Percentiles rank a stretch among this genome's conserved stretches.
Conservation (phyloP, 129 eudicot genomes). For the Arctium minus region DNA sequence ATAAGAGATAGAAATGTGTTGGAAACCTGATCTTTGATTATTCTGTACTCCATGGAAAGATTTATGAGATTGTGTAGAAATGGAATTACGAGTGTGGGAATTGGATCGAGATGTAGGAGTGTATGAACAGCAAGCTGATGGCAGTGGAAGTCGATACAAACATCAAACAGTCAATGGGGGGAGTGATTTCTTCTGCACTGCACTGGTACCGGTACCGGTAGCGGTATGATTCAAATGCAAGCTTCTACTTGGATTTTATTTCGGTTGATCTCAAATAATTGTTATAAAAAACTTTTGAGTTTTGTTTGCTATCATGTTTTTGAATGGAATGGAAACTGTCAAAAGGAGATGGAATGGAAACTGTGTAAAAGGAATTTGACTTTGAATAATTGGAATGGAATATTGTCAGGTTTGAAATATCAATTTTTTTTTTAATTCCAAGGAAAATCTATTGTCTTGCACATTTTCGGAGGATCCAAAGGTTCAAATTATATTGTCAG, state of each 20-base stretch:
- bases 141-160: neutral
- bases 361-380: too few species aligned
- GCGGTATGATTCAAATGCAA: neutral
- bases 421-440: too few species aligned
- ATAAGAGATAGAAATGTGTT: neutral
- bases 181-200: neutral
- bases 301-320: too few species aligned
- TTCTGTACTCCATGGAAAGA: slow-evolving; percentile 71
- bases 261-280: too few species aligned
- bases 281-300: too few species aligned
- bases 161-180: neutral
- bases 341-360: too few species aligned
- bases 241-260: neutral
- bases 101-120: neutral
- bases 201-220: neutral
- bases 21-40: slow-evolving; percentile 84
- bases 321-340: too few species aligned
- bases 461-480: too few species aligned
- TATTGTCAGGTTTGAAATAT: too few species aligned
- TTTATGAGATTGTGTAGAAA: neutral
- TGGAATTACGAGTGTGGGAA: neutral
- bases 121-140: neutral
- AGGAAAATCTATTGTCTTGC: too few species aligned
- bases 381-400: too few species aligned
- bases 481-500: too few species aligned